Evolutionary conservation across 768 basidiomycete species (phyloP).

Genomic region (Termitomyces eurrhizus): DNA sequence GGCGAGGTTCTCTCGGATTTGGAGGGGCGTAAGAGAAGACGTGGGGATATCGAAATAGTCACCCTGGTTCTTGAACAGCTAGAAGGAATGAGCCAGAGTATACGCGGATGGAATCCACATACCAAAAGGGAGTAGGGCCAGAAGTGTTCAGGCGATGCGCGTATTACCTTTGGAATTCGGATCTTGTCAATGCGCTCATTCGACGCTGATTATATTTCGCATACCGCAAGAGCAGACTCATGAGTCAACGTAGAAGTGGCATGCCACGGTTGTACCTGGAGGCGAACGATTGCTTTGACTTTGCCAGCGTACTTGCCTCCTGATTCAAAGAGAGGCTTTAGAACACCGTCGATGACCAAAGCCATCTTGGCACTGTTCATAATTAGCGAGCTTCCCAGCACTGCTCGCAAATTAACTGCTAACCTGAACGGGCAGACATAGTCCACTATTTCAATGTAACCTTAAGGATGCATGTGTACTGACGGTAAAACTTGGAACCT

Average conservation of each 20-base stretch:
- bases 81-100: not conserved
- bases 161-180: slow-evolving; percentile 46
- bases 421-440: slow-evolving; percentile 86
- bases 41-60: slow-evolving; percentile 80
- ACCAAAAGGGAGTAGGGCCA: slow-evolving; percentile 75
- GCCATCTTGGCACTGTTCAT: slow-evolving; percentile 54
- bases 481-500: slow-evolving; percentile 20
- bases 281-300: slow-evolving; percentile 68
- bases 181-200: not conserved
- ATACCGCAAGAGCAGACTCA: slow-evolving; percentile 81
- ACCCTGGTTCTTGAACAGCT: slow-evolving; percentile 75
- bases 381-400: not conserved
- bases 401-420: not conserved
- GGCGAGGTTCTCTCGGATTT: slow-evolving; percentile 74
- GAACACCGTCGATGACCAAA: slow-evolving; percentile 50
- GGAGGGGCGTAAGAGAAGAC: slow-evolving; percentile 58
- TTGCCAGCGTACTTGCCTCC: slow-evolving; percentile 67
- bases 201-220: not conserved
- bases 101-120: slow-evolving; percentile 14
- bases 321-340: slow-evolving; percentile 54
- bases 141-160: slow-evolving; percentile 70
- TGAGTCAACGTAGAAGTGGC: slow-evolving; percentile 68
- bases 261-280: slow-evolving; percentile 82
- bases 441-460: slow-evolving; percentile 52
- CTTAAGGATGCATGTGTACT: not conserved